Conservation (phyloP, 2,329 filamentous ascomycete species). For the Emmonsiellopsis sp. region DNA sequence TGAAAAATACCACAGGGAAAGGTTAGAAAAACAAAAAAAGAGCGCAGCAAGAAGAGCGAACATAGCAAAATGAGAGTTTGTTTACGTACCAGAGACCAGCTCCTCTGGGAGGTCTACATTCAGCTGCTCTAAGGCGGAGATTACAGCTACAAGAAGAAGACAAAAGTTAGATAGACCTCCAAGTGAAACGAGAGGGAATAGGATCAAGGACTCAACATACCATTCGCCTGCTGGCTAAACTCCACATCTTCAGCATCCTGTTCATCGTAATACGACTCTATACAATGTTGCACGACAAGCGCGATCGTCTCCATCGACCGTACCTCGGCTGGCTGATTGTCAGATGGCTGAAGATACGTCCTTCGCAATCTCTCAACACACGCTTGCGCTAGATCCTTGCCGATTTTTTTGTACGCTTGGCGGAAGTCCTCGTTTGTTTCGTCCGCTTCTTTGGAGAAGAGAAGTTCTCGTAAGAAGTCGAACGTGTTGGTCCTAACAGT, state of each 20-base stretch:
- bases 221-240: conserved; percentile 22
- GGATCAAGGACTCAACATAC: conserved; percentile 17
- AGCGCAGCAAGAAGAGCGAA: background rate
- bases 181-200: background rate
- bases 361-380: conserved; percentile 26
- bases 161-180: conserved; percentile 7
- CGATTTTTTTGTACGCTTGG: conserved; percentile 19
- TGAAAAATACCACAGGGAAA: conserved; percentile 18
- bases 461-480: conserved; percentile 31
- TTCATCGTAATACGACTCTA: conserved; percentile 27
- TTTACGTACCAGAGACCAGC: conserved; percentile 27
- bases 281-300: conserved; percentile 28
- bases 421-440: conserved; percentile 19
- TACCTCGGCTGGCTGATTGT: conserved; percentile 20
- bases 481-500: conserved; percentile 37
- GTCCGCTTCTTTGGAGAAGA: conserved; percentile 31
- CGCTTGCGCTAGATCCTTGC: conserved; percentile 21
- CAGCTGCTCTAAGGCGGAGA: conserved; percentile 25
- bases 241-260: conserved; percentile 27
- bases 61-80: background rate
- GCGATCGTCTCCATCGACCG: conserved; percentile 28
- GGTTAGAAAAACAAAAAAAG: conserved; percentile 12
- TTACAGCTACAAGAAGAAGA: conserved; percentile 17
- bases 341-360: conserved; percentile 19
- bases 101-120: conserved; percentile 29